Conservation (phyloP, 140 eudicot genomes). For the Bidens hawaiensis region DNA sequence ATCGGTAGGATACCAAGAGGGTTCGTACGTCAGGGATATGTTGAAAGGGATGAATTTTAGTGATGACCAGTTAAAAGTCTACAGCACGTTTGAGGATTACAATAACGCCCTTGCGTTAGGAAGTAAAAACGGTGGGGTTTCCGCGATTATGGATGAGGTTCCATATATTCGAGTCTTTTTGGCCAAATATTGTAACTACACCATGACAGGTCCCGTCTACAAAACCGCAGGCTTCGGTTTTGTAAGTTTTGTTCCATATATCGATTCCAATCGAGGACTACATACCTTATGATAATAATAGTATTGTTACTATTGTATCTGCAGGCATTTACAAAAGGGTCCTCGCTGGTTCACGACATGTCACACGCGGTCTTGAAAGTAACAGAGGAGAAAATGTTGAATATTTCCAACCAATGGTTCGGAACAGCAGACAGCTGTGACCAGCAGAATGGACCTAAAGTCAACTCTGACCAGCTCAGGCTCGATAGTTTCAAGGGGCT, state of each 20-base stretch:
- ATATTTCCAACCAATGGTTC: conserved; percentile 37
- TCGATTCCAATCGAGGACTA: neutral
- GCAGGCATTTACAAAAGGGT: conserved; percentile 69
- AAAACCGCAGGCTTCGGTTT: conserved; percentile 64
- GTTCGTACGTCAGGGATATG: conserved; percentile 38
- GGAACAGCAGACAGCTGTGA: conserved; percentile 20
- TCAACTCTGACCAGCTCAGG: conserved; percentile 35
- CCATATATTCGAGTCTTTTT: conserved; percentile 56
- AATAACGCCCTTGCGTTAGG: conserved; percentile 44
- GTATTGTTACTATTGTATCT: too few species aligned
- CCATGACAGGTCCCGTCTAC: conserved; percentile 43
- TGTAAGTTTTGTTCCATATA: conserved; percentile 29
- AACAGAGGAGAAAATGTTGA: conserved; percentile 39
- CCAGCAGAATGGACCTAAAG: conserved; percentile 10
- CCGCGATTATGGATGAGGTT: conserved; percentile 54
- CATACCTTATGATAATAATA: too few species aligned
- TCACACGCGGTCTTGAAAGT: conserved; percentile 52
- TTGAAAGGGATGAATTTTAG: conserved; percentile 27
- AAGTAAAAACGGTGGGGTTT: conserved; percentile 52
- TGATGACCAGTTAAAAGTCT: conserved; percentile 23
- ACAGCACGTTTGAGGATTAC: conserved; percentile 26
- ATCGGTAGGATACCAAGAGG: conserved; percentile 47
- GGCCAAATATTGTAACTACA: conserved; percentile 30
- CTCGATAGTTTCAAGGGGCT: conserved; percentile 53
- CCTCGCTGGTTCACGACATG: conserved; percentile 52